Percentiles rank a stretch among this genome's conserved stretches.
These are phyloP conservation scores for Trypanosoma melophagium DNA, from an alignment of 208 protist genomes.

Conservation along the genomic window DNA sequence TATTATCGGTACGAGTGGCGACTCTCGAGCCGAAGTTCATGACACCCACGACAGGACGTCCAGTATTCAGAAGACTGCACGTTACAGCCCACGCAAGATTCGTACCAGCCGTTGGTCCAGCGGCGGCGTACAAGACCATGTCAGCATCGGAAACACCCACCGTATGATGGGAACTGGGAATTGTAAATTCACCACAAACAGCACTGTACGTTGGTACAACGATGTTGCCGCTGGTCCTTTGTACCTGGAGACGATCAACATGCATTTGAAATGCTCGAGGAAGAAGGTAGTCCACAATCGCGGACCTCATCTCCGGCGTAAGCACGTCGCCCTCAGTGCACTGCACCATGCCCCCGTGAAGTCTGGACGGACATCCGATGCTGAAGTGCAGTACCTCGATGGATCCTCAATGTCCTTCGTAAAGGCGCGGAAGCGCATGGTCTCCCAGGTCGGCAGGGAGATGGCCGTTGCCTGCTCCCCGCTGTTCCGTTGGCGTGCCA, in stretches of 20 bases:
- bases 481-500: neutral
- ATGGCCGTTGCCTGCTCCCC: neutral
- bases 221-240: constrained; percentile 26
- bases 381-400: constrained; percentile 37
- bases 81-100: constrained; percentile 54
- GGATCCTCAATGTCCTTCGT: constrained; percentile 33
- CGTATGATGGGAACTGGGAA: constrained; percentile 37
- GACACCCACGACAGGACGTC: constrained; percentile 38
- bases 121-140: constrained; percentile 60
- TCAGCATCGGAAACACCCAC: constrained; percentile 42
- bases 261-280: constrained; percentile 44
- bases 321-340: constrained; percentile 43
- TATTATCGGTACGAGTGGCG: constrained; percentile 15
- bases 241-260: constrained; percentile 43
- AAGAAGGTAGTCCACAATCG: constrained; percentile 32
- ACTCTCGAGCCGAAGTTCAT: constrained; percentile 44
- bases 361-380: constrained; percentile 24
- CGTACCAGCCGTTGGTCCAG: constrained; percentile 30
- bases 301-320: constrained; percentile 28
- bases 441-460: constrained; percentile 13
- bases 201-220: neutral
- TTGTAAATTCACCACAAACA: constrained; percentile 37
- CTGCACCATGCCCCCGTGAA: constrained; percentile 20
- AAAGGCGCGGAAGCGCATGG: constrained; percentile 46
- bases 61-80: constrained; percentile 26